Percentiles rank a stretch among this genome's conserved stretches.
Conservation (phyloP, 306 rosid genomes). For the Aeschynomene evenia region DNA sequence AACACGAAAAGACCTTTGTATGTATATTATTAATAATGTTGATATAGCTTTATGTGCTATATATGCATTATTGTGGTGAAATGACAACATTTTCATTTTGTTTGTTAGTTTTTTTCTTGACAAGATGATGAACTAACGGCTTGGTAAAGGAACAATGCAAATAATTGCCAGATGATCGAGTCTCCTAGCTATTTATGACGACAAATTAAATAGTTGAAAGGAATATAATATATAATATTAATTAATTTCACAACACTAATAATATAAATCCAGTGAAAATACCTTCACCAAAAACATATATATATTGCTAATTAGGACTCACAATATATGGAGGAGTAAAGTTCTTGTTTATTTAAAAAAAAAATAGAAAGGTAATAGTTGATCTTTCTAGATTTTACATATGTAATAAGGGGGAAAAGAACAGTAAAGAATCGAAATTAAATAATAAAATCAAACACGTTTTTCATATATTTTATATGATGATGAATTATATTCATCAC, state of each 20-base stretch:
- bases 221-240: too few relatives aligned
- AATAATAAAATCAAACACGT: background rate
- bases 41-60: background rate
- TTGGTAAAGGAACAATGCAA: background rate
- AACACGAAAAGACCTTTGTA: background rate
- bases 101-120: too few relatives aligned
- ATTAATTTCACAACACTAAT: background rate
- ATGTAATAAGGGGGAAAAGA: background rate
- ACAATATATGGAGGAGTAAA: background rate
- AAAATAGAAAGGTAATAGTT: background rate
- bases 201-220: too few relatives aligned
- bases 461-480: too few relatives aligned
- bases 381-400: background rate
- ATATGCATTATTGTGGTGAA: background rate
- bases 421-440: background rate
- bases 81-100: background rate
- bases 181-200: background rate
- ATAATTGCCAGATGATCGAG: background rate
- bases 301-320: background rate
- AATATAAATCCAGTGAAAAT: too few relatives aligned
- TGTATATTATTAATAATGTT: background rate
- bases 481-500: too few relatives aligned
- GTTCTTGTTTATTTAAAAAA: background rate
- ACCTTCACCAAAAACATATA: too few relatives aligned
- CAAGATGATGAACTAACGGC: background rate